Percentiles rank a stretch among this genome's conserved stretches.
Evolutionary conservation across 192 early-diverging fungal species (phyloP).

Genomic region (Backusella macrospora): DNA sequence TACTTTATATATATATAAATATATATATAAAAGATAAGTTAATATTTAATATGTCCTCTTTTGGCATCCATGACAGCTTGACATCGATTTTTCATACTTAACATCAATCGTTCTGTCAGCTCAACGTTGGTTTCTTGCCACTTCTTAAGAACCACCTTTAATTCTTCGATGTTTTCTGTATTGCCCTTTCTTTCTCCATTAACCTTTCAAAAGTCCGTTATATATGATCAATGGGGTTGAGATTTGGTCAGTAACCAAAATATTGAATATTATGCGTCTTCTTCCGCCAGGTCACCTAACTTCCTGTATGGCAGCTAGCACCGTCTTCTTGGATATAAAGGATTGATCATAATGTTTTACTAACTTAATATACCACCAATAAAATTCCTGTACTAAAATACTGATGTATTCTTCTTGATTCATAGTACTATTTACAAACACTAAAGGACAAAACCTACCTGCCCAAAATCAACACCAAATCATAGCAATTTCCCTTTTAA

Average conservation of each 20-base stretch:
- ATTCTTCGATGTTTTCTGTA: neutral
- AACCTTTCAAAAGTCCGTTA: neutral
- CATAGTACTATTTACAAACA: too few species aligned
- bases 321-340: slow-evolving; percentile 10
- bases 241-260: slow-evolving; percentile 24
- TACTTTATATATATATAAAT: too few species aligned
- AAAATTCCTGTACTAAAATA: neutral
- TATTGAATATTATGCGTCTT: neutral
- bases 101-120: neutral
- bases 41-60: neutral
- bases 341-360: neutral
- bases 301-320: neutral
- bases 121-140: neutral
- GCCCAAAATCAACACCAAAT: too few species aligned
- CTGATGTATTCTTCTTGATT: too few species aligned
- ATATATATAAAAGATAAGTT: too few species aligned
- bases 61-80: neutral
- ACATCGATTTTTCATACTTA: neutral
- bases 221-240: slow-evolving; percentile 24
- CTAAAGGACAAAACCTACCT: too few species aligned
- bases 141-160: neutral
- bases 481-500: too few species aligned
- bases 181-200: neutral
- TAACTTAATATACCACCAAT: neutral
- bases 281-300: neutral